These are phyloP conservation scores for Vigna nakashimae DNA, from an alignment of 306 rosid genomes.

Conservation along the genomic window DNA sequence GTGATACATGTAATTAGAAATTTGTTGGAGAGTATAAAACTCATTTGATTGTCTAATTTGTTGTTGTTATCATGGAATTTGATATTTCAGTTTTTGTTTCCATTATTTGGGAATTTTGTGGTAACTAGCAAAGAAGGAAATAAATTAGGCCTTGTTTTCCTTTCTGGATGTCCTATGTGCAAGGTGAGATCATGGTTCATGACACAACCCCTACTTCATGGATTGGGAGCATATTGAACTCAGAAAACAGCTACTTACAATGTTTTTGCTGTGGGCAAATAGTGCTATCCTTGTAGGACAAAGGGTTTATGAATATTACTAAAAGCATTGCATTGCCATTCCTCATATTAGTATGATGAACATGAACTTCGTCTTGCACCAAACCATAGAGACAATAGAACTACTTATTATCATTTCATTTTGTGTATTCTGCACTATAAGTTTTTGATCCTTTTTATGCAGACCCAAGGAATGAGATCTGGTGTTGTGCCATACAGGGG, in stretches of 20 bases:
- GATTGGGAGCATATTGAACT: background rate
- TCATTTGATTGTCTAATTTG: slow-evolving; percentile 7
- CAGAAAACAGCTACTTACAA: slow-evolving; percentile 1
- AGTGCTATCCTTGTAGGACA: slow-evolving; percentile 12
- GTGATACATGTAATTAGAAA: background rate
- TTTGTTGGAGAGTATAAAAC: slow-evolving; percentile 9
- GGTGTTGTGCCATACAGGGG: slow-evolving; percentile 76
- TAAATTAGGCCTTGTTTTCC: slow-evolving; percentile 31
- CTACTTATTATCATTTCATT: background rate
- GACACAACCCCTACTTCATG: slow-evolving; percentile 11
- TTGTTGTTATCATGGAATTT: background rate
- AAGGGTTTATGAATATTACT: background rate
- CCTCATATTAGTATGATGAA: slow-evolving; percentile 3
- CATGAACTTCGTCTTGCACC: background rate
- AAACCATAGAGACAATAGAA: slow-evolving; percentile 26
- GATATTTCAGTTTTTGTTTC: slow-evolving; percentile 6
- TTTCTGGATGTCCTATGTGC: slow-evolving; percentile 29
- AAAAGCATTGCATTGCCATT: background rate
- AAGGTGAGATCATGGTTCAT: slow-evolving; percentile 11
- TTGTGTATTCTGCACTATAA: slow-evolving; percentile 30
- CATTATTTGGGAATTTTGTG: slow-evolving; percentile 46
- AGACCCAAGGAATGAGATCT: slow-evolving; percentile 86
- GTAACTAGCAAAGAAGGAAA: background rate
- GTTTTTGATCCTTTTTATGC: slow-evolving; percentile 44
- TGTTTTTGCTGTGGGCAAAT: slow-evolving; percentile 22